Evolutionary conservation across 2,329 filamentous ascomycete species (phyloP), one percentile per base, ranked within the genome.

Genomic region (Amauroascus niger): DNA sequence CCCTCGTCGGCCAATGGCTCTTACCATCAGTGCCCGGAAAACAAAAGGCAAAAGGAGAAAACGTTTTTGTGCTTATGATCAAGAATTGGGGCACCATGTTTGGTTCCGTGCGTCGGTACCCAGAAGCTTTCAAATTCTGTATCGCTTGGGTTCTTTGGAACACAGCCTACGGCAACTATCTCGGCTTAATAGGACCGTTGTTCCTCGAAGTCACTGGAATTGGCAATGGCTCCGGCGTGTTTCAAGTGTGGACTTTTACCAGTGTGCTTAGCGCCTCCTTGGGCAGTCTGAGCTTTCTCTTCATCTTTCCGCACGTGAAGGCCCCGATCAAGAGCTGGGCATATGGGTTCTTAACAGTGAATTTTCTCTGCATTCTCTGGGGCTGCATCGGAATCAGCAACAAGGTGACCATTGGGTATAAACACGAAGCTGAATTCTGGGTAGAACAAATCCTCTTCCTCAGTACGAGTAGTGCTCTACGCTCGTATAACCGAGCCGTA

Each of bases 91-190:
- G 20, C 11, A 24, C 24, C 18, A 43, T 51, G 37, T 13, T 51
- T 9, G 14, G 22, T 11, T 51, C 49, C 5, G 39, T 44, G 26
- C 49, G 49, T 33, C 49, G 28, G 8, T 51, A 51, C n/a, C 49
- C 49, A 1, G 39, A 51, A 35, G 49, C 49, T 6, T 51, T 51
- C 37, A 51, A 51, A 26, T 16, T 51, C 6, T 51, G 49, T 26
- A 51, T 51, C 28, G 49, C 22, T 14, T 51, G 49, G 49, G 49
- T 51, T 22, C 49, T 51, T 18, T 51, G 49, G 49, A 32, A 51
- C 16, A 51, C 49, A 8, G 24, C 49, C 1, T 51, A 51, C 28
- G 33, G 37, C 49, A 51, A 51, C 39, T 51, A 44, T 13, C 16
- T 44, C 6, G 26, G 39, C 16, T 16, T 51, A 16, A 44, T 51